Base-by-base conservation (phyloP, 2,329 filamentous ascomycete genomes). In the Hypoxylon sp. region DNA sequence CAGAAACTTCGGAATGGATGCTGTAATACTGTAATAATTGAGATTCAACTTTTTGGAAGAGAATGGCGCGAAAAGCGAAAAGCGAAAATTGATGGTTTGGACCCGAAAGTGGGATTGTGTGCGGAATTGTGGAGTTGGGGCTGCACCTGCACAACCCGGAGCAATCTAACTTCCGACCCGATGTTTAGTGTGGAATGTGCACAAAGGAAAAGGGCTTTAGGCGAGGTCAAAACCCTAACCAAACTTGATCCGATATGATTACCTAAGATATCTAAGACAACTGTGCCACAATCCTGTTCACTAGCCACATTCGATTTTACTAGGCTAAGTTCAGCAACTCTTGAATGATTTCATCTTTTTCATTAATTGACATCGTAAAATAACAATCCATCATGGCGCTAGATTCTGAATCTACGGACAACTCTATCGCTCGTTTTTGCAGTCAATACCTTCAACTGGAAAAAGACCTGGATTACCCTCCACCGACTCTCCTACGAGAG, bases 381-480 rank as follows among this genome's bases (percentile, higher is more conserved):
- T 9, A 25, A 5, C 21, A 25, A 25, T 11, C 20, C 3, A 46
- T 32, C 8, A 58, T 51, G 51, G 16, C 25, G 5, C 20, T 15
- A 34, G 27, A 16, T 2, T 20, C 25, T 17, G 9, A 40, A 19
- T 7, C 20, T 7, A 31, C 12, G 48, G 30, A 32, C 16, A 17
- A 35, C 16, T 21, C 29, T 17, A 44, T 77, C 35, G 63, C 70
- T 52, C 79, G 82, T 12, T 84, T 91, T 67, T 86, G 83, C 60
- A 80, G 81, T 55, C 91, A 96, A 67, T 95, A 90, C 66, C 79
- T 93, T 23, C 91, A 97, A 68, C 75, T 92, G 2, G 84, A 92
- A 35, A 73, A 76, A 0, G 69, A 77, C 5, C 74, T 93, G 25
- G 78, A 81, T 36, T 88, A 86, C 68, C 91, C 91, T 1, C 71